Percentiles rank a stretch among this genome's conserved stretches.
These are phyloP conservation scores for Oryza brachyantha DNA, from an alignment of 176 grass and related monocot genomes.

Conservation along the genomic window DNA sequence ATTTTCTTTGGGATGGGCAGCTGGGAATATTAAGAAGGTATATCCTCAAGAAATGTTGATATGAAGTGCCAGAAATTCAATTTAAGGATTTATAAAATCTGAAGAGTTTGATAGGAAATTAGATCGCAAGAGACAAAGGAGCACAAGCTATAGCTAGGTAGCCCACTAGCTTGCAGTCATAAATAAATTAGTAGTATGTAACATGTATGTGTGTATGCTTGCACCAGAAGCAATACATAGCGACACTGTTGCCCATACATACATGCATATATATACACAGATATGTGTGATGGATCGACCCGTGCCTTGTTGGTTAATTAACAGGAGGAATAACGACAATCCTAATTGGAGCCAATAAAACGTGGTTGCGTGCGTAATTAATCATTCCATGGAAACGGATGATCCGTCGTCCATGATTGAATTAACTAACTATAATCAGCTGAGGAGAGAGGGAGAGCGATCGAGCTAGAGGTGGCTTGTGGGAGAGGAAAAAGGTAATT, in stretches of 20 bases:
- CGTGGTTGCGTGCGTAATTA: conserved; percentile 27
- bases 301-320: background rate
- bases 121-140: background rate
- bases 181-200: background rate
- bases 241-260: background rate
- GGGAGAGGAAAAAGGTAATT: conserved; percentile 13
- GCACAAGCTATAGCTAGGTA: background rate
- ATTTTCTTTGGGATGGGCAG: background rate
- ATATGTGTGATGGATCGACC: background rate
- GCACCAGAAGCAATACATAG: background rate
- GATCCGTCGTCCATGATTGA: background rate
- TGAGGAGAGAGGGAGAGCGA: background rate
- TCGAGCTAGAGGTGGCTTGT: conserved; percentile 7
- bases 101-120: background rate
- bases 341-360: background rate
- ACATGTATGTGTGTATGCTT: conserved; percentile 4
- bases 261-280: background rate
- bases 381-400: conserved; percentile 10
- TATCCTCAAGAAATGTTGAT: background rate
- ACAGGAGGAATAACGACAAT: conserved; percentile 5
- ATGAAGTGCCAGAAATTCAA: background rate
- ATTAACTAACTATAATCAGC: background rate
- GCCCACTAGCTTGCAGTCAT: background rate
- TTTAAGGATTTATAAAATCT: background rate
- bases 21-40: background rate